A percentile compares a stretch with the other conserved stretches of the same genome.
Evolutionary conservation across 805 yeast species (phyloP).

Genomic region (Kodamaea fukazawae): DNA sequence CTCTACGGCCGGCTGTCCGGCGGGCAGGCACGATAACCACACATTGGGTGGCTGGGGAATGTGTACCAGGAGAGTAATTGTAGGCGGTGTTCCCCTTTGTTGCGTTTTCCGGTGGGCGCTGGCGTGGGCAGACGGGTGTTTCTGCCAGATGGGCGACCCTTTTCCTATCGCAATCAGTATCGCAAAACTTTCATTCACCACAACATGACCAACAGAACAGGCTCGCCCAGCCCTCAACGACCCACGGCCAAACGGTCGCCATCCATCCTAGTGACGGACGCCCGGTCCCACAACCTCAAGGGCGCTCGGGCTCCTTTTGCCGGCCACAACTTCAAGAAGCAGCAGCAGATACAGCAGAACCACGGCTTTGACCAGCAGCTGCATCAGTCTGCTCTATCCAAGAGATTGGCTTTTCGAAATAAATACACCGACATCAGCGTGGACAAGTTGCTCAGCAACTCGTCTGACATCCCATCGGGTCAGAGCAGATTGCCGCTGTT

Average conservation of each 20-base stretch:
- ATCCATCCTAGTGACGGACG: constrained; percentile 88
- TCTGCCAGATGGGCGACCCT: too few relatives aligned
- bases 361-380: constrained; percentile 20
- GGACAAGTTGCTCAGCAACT: constrained; percentile 70
- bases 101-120: too few relatives aligned
- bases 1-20: too few relatives aligned
- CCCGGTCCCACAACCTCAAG: constrained; percentile 53
- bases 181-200: too few relatives aligned
- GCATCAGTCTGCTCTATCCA: constrained; percentile 24
- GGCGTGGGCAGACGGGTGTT: too few relatives aligned
- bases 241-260: constrained; percentile 88
- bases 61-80: too few relatives aligned
- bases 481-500: constrained; percentile 46
- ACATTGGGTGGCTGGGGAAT: too few relatives aligned
- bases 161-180: too few relatives aligned
- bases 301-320: constrained; percentile 77
- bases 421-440: constrained; percentile 78
- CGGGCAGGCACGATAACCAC: too few relatives aligned
- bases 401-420: constrained; percentile 28
- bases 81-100: too few relatives aligned
- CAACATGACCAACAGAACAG: constrained; percentile 4
- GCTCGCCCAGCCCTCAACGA: constrained; percentile 13
- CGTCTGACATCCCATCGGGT: constrained; percentile 87
- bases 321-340: constrained; percentile 50
- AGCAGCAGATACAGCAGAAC: constrained; percentile 27